Evolutionary conservation across 163 green algal genomes (phyloP), one percentile per base, ranked within the genome.

Genomic region (Chloromonas sp.): DNA sequence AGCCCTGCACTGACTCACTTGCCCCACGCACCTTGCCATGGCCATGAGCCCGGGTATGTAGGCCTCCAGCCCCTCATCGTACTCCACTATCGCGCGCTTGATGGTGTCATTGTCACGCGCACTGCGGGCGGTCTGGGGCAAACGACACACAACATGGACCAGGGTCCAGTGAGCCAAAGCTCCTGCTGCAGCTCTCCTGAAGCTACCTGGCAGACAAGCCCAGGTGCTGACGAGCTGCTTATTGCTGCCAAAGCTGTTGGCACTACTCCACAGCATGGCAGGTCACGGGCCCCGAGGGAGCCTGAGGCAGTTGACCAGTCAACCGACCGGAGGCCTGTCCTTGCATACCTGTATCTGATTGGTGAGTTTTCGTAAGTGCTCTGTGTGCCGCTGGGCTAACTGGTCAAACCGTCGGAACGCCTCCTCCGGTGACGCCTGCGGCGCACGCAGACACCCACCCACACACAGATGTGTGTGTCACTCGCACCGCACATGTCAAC

Each of bases 11-110:
- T 36, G 36, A 36, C 36, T 36, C 36, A 36, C 36, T 36, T 36
- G 36, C 36, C 36, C 36, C 36, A 36, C 36, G 36, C 36, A 36
- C 36, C 36, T 36, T 36, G 91, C 95, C 88, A 96, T 94, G 5
- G 92, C 91, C 95, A 98, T 98, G 78, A 98, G 88, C 58, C 94
- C 94, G 86, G 93, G 93, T 57, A 96, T 94, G 89, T 95, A 98
- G 0, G 85, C 89, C 82, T 98, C 94, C 60, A 98, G 85, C 5
- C 92, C 95, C 71, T 95, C 92, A 81, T 98, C 95, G 86, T 98
- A 98, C 84, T 93, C 93, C 60, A 91, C 89, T 76, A 98, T 95
- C 59, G 92, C 91, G 70, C 85, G 86, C 66, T 95, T 95, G 74
- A 96, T 95, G 14, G 87, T 91, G 2, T 94, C 92, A 62, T 93